phyloP scores from a whole-genome alignment of 805 yeast species.

The Candida insectalens region DNA sequence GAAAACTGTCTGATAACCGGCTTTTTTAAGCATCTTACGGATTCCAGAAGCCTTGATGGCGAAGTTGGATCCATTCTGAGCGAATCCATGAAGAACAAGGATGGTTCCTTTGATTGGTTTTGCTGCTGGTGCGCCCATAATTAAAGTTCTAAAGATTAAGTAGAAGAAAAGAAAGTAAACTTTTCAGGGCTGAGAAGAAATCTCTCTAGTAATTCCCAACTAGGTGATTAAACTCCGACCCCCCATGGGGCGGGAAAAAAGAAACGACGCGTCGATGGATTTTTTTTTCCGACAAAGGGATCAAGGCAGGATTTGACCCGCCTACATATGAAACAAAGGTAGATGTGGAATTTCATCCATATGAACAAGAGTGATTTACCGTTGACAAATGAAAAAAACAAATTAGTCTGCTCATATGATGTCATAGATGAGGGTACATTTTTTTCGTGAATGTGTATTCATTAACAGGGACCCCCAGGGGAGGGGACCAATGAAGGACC shows the following conservation, averaged over 20 bases:
- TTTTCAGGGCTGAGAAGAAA: not conserved
- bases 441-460: not conserved
- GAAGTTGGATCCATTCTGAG: slow-evolving; percentile 76
- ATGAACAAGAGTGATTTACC: too few species aligned
- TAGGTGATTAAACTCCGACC: too few species aligned
- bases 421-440: too few species aligned
- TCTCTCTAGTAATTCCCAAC: too few species aligned
- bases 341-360: too few species aligned
- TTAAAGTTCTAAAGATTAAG: not conserved
- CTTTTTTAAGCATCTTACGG: slow-evolving; percentile 58
- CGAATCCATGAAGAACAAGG: slow-evolving; percentile 85
- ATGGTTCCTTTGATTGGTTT: slow-evolving; percentile 35
- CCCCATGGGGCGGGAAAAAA: too few species aligned
- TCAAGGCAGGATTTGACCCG: too few species aligned
- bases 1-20: slow-evolving; percentile 63
- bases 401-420: too few species aligned
- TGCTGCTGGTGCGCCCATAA: slow-evolving; percentile 15
- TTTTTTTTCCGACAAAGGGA: too few species aligned
- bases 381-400: too few species aligned
- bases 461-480: too few species aligned
- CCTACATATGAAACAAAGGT: too few species aligned
- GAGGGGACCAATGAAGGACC: not conserved
- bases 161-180: not conserved
- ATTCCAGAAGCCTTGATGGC: slow-evolving; percentile 86
- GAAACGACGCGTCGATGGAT: not conserved